Evolutionary conservation across 1,284 basidiomycete species (phyloP).

Genomic region (Sanguinoderma infundibulare): DNA sequence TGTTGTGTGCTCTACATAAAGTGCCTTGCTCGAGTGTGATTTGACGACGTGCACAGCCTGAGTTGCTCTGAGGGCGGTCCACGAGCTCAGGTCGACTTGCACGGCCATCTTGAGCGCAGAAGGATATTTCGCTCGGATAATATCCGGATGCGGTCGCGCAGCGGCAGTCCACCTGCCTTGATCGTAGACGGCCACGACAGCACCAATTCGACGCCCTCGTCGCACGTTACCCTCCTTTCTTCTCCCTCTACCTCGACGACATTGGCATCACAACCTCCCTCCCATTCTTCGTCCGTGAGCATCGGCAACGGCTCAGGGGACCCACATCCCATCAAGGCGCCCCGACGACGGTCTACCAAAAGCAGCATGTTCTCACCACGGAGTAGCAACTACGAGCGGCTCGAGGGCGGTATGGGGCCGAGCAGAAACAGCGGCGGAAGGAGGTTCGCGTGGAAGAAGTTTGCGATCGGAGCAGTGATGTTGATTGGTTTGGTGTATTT

Average conservation of each 20-base stretch:
- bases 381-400: slow-evolving; percentile 61
- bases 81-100: too few relatives aligned
- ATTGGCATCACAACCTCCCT: slow-evolving; percentile 5
- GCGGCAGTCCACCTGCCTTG: slow-evolving; percentile 7
- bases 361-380: slow-evolving; percentile 46
- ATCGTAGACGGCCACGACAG: slow-evolving; percentile 13
- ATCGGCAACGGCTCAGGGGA: slow-evolving; percentile 4
- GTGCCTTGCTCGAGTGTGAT: neutral
- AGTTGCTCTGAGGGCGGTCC: too few relatives aligned
- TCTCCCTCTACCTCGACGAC: slow-evolving; percentile 3
- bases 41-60: neutral
- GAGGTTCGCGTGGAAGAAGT: slow-evolving; percentile 67
- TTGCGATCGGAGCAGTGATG: slow-evolving; percentile 57
- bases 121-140: neutral
- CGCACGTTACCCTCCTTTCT: slow-evolving; percentile 6
- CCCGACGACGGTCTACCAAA: slow-evolving; percentile 12
- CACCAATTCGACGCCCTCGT: slow-evolving; percentile 5
- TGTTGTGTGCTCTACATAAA: neutral
- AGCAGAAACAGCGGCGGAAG: slow-evolving; percentile 35
- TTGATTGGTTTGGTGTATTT: slow-evolving; percentile 66
- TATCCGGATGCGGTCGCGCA: slow-evolving; percentile 9
- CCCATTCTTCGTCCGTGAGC: slow-evolving; percentile 7
- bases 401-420: slow-evolving; percentile 65
- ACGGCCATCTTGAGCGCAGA: neutral
- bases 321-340: neutral